Conservation (phyloP, 495 filamentous ascomycete genomes). For the Niebla homalea region DNA sequence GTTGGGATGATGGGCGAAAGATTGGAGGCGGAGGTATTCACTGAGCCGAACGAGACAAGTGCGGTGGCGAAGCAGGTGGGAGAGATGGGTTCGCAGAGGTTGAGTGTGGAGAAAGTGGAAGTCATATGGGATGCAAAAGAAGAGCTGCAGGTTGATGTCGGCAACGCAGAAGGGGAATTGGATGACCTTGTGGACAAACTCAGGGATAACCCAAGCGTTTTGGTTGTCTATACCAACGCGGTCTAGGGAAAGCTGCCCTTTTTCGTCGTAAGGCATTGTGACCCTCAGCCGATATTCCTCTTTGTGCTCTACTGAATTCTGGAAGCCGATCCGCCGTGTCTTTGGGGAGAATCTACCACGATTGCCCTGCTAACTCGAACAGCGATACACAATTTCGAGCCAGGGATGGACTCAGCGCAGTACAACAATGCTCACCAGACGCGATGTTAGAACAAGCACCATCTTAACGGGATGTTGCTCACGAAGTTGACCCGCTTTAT, state of each 20-base stretch:
- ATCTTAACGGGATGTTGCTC: too few relatives aligned
- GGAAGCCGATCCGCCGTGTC: not conserved
- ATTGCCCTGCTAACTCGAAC: too few relatives aligned
- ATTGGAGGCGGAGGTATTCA: conserved; percentile 58
- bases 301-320: not conserved
- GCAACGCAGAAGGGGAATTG: not conserved
- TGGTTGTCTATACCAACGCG: conserved; percentile 41
- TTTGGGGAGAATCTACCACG: not conserved
- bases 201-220: conserved; percentile 48
- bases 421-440: conserved; percentile 24
- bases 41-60: conserved; percentile 55
- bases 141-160: conserved; percentile 53
- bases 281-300: not conserved
- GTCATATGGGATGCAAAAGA: conserved; percentile 78
- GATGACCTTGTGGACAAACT: conserved; percentile 22
- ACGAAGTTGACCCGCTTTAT: too few relatives aligned
- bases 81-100: conserved; percentile 29
- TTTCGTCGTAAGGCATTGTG: not conserved
- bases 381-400: too few relatives aligned
- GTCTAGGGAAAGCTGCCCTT: not conserved
- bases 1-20: conserved; percentile 55
- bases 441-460: too few relatives aligned
- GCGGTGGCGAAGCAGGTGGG: conserved; percentile 49
- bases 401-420: too few relatives aligned
- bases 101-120: conserved; percentile 56